Evolutionary conservation across 2,329 filamentous ascomycete species (phyloP).

Genomic region (Colletotrichum lupini): DNA sequence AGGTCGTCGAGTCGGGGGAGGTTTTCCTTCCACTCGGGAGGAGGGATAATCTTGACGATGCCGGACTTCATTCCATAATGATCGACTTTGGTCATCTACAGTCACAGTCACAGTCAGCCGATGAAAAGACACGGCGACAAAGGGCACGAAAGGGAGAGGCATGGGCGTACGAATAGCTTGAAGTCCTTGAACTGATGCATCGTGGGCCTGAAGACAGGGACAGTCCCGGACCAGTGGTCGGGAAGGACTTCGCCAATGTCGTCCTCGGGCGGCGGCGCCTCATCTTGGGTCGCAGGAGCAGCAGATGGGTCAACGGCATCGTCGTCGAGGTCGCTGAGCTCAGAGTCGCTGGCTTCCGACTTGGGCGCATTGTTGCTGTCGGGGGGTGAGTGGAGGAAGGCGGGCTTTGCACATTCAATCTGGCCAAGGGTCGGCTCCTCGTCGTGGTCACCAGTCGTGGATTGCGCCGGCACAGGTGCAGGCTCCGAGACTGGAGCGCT

Average conservation of each 20-base stretch:
- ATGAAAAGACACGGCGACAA: slow-evolving; percentile 2
- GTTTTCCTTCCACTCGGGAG: slow-evolving; percentile 88
- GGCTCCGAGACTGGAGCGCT: slow-evolving; percentile 57
- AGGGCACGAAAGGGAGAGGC: background rate
- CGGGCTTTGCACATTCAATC: slow-evolving; percentile 52
- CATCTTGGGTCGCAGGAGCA: slow-evolving; percentile 37
- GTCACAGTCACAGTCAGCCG: slow-evolving; percentile 41
- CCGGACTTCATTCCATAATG: slow-evolving; percentile 97
- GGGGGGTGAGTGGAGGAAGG: slow-evolving; percentile 70
- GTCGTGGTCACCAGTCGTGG: slow-evolving; percentile 38
- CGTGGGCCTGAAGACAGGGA: slow-evolving; percentile 94
- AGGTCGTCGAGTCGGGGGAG: slow-evolving; percentile 84
- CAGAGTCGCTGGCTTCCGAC: slow-evolving; percentile 71
- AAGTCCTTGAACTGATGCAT: slow-evolving; percentile 97
- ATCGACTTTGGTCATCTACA: slow-evolving; percentile 83
- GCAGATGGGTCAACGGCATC: slow-evolving; percentile 50
- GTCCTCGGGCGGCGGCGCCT: slow-evolving; percentile 38
- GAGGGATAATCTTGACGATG: slow-evolving; percentile 95
- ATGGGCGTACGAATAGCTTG: slow-evolving; percentile 79
- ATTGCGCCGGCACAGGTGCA: slow-evolving; percentile 39
- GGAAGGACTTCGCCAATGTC: slow-evolving; percentile 84
- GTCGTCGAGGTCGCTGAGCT: slow-evolving; percentile 74
- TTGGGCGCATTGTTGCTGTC: slow-evolving; percentile 71
- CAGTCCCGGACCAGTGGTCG: slow-evolving; percentile 89
- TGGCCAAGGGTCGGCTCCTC: slow-evolving; percentile 40